Conservation (phyloP, 2,329 filamentous ascomycete genomes). For the Penicillium sp. region DNA sequence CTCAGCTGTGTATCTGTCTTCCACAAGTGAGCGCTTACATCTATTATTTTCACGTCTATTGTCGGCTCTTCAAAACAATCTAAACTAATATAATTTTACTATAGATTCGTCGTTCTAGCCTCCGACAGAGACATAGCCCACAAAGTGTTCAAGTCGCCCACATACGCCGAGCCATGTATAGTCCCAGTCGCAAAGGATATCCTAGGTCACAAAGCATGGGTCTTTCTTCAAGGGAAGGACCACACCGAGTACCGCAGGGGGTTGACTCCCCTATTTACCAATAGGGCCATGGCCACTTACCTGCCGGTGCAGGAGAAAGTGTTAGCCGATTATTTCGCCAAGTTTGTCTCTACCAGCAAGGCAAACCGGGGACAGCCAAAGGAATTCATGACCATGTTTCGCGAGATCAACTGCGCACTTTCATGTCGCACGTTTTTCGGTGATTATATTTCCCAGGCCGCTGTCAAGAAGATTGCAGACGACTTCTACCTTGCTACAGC, state of each 20-base stretch:
- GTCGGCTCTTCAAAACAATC: not conserved
- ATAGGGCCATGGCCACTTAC: slow-evolving; percentile 75
- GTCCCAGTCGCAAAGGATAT: slow-evolving; percentile 86
- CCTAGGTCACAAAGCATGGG: slow-evolving; percentile 81
- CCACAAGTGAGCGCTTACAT: slow-evolving; percentile 67
- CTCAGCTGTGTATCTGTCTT: slow-evolving; percentile 93
- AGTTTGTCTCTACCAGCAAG: slow-evolving; percentile 69
- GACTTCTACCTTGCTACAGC: slow-evolving; percentile 91
- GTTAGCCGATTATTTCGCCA: slow-evolving; percentile 73
- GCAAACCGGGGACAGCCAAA: slow-evolving; percentile 64
- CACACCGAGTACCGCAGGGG: slow-evolving; percentile 92
- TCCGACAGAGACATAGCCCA: slow-evolving; percentile 85
- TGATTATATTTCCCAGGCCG: slow-evolving; percentile 80
- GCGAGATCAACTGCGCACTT: slow-evolving; percentile 83
- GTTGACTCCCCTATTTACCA: slow-evolving; percentile 82
- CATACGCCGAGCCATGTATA: slow-evolving; percentile 82
- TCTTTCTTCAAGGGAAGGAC: slow-evolving; percentile 83
- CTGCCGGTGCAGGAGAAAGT: slow-evolving; percentile 86
- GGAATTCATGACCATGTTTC: slow-evolving; percentile 80
- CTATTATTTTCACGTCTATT: not conserved
- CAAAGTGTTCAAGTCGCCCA: slow-evolving; percentile 86
- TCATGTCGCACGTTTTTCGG: slow-evolving; percentile 88
- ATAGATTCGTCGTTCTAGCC: slow-evolving; percentile 85
- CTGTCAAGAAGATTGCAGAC: slow-evolving; percentile 83
- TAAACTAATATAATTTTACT: slow-evolving; percentile 1